Base-by-base conservation (phyloP, 78 protist genomes). In the Diacronema lutheri region DNA sequence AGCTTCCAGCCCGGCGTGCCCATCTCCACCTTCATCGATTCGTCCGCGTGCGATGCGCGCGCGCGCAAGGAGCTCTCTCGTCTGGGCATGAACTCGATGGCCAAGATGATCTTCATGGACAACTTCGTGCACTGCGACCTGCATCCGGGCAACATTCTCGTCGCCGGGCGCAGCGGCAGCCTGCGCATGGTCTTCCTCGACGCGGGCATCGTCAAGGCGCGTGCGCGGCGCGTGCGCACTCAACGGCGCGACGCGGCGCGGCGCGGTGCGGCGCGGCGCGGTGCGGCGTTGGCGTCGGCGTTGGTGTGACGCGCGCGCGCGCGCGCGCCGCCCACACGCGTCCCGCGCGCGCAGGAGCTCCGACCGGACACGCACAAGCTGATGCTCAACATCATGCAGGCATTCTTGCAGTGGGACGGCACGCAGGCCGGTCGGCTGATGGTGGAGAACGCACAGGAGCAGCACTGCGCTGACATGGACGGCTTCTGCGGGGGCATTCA, bases 101-200 rank as follows among this genome's bases (percentile, higher is more conserved):
- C 81, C 46, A 58, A 88, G 71, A 88, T 88, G 90, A 4, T 84
- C 44, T 84, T 88, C 33, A 40, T 40, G 13, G 90, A 85, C 60
- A 84, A 84, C 37, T 85, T 88, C 57, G 19, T 64, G 25, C 90
- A 88, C 41, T 56, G 86, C 35, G 87, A 85, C 58, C 56, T 85
- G 46, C 91, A 88, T 40, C 91, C 91, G 26, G 91, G 91, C 44
- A 88, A 88, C 78, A 50, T 87, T 21, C 26, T 87, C 89, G 88
- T 87, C 19, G 14, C 46, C 38, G 21, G 4, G 12, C 23, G 23
- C 14, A 7, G 23, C 60, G 68, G 68, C 33, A 25, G 6, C 33
- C 68, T 20, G 33, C 10, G 16, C 5, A 44, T 68, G 16, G n/a
- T 44, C 46, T 37, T 84, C 46, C 85, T 88, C n/a, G 91, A 88